These are phyloP conservation scores for Eutrema salsugineum DNA, from an alignment of 441 rosid species.

Conservation along the genomic window DNA sequence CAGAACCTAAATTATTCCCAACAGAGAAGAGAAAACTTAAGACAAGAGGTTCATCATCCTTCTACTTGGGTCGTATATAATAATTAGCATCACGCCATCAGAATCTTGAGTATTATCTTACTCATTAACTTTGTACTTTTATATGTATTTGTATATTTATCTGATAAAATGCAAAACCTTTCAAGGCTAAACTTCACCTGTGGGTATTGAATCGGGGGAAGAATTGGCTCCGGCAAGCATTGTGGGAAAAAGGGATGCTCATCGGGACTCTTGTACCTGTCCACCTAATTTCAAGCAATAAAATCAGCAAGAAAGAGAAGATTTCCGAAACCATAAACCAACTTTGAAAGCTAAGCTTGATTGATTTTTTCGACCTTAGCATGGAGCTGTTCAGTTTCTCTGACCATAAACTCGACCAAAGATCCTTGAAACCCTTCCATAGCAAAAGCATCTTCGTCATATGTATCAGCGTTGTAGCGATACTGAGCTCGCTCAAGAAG, in stretches of 20 bases:
- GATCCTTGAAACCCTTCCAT: conserved; percentile 84
- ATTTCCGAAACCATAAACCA: neutral
- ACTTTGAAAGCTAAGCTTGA: neutral
- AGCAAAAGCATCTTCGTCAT: conserved; percentile 63
- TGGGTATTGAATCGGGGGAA: conserved; percentile 91
- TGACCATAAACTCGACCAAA: conserved; percentile 77
- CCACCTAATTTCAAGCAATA: conserved; percentile 47
- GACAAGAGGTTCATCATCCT: neutral
- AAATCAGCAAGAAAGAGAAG: neutral
- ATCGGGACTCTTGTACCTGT: conserved; percentile 91
- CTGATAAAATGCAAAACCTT: neutral
- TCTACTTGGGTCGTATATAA: neutral
- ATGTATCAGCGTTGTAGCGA: conserved; percentile 70
- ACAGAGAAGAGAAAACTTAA: neutral
- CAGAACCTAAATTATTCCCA: conserved; percentile 51
- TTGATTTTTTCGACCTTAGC: conserved; percentile 47
- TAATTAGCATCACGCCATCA: neutral
- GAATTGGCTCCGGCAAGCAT: conserved; percentile 57
- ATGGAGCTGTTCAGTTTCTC: conserved; percentile 85
- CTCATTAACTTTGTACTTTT: neutral
- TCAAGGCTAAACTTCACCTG: conserved; percentile 37
- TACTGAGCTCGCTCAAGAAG: conserved; percentile 86
- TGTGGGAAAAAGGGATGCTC: conserved; percentile 88
- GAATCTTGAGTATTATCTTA: neutral
- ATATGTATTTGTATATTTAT: neutral